Conservation (phyloP, 73 alveolate genomes). For the Paraurostyla sp. region DNA sequence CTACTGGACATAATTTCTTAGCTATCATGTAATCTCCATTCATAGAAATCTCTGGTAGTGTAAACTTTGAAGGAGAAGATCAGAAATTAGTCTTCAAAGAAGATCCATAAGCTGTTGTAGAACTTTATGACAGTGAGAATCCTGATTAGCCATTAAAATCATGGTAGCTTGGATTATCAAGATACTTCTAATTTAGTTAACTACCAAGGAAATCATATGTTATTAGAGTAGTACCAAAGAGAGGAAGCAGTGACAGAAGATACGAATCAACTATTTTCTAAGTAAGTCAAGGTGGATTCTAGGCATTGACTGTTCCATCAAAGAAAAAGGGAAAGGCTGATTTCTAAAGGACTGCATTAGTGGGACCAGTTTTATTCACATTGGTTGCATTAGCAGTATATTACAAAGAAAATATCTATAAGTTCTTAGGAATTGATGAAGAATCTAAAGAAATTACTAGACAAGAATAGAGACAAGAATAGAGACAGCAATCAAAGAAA, state of each 20-base stretch:
- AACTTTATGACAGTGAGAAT: conserved; percentile 35
- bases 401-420: conserved; percentile 2
- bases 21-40: conserved; percentile 74
- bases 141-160: conserved; percentile 21
- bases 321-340: conserved; percentile 14
- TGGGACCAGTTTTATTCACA: conserved; percentile 21
- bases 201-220: conserved; percentile 40
- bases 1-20: conserved; percentile 71
- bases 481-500: neutral
- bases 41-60: conserved; percentile 70
- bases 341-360: conserved; percentile 13
- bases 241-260: conserved; percentile 23
- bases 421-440: neutral
- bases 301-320: neutral
- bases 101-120: conserved; percentile 41
- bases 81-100: conserved; percentile 4
- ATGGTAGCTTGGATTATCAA: conserved; percentile 15
- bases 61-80: conserved; percentile 41
- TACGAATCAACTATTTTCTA: conserved; percentile 19
- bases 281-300: conserved; percentile 15
- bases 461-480: too few relatives aligned
- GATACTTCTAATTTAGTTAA: conserved; percentile 53
- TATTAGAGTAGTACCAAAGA: conserved; percentile 53
- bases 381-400: neutral
- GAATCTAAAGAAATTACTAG: too few relatives aligned